Evolutionary conservation across 495 filamentous ascomycete species (phyloP).

Genomic region (Penicilliopsis zonata): DNA sequence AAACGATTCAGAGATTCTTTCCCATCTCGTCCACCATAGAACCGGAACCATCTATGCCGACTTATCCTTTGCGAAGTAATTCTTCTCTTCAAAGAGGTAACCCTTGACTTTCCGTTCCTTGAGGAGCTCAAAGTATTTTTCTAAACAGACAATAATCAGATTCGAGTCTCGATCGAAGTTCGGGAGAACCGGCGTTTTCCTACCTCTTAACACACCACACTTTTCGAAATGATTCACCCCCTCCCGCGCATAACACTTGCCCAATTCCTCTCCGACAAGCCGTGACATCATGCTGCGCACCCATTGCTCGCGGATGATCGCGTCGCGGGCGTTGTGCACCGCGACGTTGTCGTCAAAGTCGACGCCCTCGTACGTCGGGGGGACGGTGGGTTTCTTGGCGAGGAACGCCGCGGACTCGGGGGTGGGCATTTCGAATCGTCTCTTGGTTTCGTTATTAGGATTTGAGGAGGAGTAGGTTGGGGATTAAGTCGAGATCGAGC

Average conservation of each 20-base stretch:
- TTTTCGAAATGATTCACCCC: slow-evolving; percentile 97
- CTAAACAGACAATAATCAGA: slow-evolving; percentile 29
- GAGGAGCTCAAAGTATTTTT: slow-evolving; percentile 86
- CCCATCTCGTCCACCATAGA: background rate
- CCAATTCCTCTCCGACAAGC: slow-evolving; percentile 83
- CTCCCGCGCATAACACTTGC: slow-evolving; percentile 90
- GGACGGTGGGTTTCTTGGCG: slow-evolving; percentile 86
- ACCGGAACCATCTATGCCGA: slow-evolving; percentile 4
- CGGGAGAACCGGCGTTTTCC: slow-evolving; percentile 6
- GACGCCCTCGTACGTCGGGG: slow-evolving; percentile 92
- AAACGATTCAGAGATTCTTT: background rate
- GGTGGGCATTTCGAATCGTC: slow-evolving; percentile 72
- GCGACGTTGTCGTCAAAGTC: slow-evolving; percentile 87
- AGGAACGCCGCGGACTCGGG: slow-evolving; percentile 89
- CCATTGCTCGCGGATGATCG: slow-evolving; percentile 95
- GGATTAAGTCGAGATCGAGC: too few species aligned
- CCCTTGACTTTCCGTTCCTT: slow-evolving; percentile 75
- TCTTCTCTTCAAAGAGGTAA: slow-evolving; percentile 86
- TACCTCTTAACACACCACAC: slow-evolving; percentile 84
- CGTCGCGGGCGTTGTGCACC: slow-evolving; percentile 87
- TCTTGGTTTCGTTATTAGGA: too few species aligned
- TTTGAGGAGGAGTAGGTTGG: too few species aligned
- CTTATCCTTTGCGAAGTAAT: slow-evolving; percentile 44
- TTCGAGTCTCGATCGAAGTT: background rate
- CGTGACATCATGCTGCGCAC: slow-evolving; percentile 94